Percentiles rank a stretch among this genome's conserved stretches.
These are phyloP conservation scores for Huntiella moniliformis DNA, from an alignment of 2,329 filamentous ascomycete species.

Conservation along the genomic window DNA sequence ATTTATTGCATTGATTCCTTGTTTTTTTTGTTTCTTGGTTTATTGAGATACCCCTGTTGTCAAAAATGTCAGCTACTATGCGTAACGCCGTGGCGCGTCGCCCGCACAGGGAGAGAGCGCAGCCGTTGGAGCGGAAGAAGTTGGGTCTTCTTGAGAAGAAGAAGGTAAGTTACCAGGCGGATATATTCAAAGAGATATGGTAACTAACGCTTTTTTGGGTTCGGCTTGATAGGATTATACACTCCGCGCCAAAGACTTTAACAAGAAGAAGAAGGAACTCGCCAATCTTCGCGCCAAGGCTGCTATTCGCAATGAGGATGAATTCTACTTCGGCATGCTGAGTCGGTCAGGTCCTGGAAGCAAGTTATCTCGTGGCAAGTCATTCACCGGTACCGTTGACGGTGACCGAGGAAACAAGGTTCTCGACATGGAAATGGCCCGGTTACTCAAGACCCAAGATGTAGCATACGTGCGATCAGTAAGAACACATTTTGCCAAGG, in stretches of 20 bases:
- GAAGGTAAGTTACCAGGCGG: conserved; percentile 36
- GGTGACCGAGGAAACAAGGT: conserved; percentile 38
- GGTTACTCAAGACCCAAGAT: conserved; percentile 51
- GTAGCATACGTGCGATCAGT: conserved; percentile 44
- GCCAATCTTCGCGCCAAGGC: conserved; percentile 42
- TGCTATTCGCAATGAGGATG: conserved; percentile 49
- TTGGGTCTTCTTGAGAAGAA: conserved; percentile 91
- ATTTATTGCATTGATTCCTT: too few species aligned
- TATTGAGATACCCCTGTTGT: neutral
- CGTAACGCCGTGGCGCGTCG: conserved; percentile 55
- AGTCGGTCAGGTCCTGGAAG: conserved; percentile 38
- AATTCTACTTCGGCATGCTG: conserved; percentile 56
- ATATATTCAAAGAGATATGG: neutral
- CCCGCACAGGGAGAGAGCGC: conserved; percentile 76
- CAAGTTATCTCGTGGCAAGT: conserved; percentile 28
- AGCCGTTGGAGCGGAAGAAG: conserved; percentile 64
- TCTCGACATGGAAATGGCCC: conserved; percentile 36
- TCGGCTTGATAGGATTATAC: conserved; percentile 35
- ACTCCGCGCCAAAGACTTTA: conserved; percentile 46
- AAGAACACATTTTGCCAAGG: conserved; percentile 39
- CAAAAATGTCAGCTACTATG: conserved; percentile 33
- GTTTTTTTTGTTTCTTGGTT: too few species aligned
- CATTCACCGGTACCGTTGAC: conserved; percentile 35
- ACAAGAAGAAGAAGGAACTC: conserved; percentile 43
- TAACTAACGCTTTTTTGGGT: neutral